Base-by-base conservation (phyloP, 2,329 filamentous ascomycete species). In the Sclerotinia subarctica region DNA sequence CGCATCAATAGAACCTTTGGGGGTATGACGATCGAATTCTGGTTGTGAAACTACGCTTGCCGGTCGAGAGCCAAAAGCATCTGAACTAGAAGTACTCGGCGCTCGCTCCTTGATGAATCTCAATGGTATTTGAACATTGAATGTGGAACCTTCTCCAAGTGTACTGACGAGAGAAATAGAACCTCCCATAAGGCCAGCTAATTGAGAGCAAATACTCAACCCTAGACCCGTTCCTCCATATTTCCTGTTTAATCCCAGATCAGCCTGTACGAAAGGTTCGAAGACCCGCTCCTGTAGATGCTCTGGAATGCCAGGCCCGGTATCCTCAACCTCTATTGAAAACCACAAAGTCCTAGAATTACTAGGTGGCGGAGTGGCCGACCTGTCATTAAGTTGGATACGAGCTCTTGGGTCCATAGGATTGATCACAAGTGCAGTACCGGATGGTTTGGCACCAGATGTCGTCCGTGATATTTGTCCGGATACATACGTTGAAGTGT, bases 261-360 rank as follows among this genome's bases (percentile, higher is more conserved):
- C 93, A n/a, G 91, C 94, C 78, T 97, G 94, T 0, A 97, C 91
- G 76, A 97, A 97, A 0, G 94, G 94, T 77, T 97, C 94, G 76
- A 97, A 97, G 13, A 97, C 92, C 72, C 89, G 89, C 68, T 91
- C 83, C 73, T 93, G 92, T 78, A 96, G 86, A 71, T 90, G 81
- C 8, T 88, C 85, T 0, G 92, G 87, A 67, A 97, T 96, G 38
- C 94, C 94, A 0, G 93, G 93, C 0, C 94, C 94, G 0, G 89
- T 94, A 73, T 97, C 94, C 76, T 93, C 85, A 0, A 97, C 92
- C 76, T 96, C 91, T 70, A 97, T 96, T 75, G 96, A 91, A 73
- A 96, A 96, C 13, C 88, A 77, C 66, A 91, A 86, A n/a, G 86
- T 85, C 76, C 85, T 88, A 6, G 90, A 86, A 68, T 84, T 83